These are phyloP conservation scores for Neurospora terricola DNA, from an alignment of 495 filamentous ascomycete species.

Conservation along the genomic window DNA sequence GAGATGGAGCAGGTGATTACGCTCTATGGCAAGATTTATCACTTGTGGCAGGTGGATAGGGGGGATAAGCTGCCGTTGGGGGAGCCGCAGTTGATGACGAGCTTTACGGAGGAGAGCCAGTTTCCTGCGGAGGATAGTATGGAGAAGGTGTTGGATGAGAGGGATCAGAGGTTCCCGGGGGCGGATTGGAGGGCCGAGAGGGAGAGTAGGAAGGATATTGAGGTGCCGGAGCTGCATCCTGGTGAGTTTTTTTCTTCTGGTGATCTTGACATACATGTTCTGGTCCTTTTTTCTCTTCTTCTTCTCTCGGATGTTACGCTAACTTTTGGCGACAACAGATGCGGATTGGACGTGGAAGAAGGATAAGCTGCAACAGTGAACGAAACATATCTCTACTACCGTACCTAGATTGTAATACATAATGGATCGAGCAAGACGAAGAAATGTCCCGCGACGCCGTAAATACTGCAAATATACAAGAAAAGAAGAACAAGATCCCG, in stretches of 20 bases:
- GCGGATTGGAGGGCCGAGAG: slow-evolving; percentile 51
- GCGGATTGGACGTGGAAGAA: slow-evolving; percentile 13
- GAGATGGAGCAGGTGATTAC: slow-evolving; percentile 67
- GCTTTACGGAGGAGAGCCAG: slow-evolving; percentile 51
- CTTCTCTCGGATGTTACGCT: background rate
- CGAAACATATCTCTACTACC: background rate
- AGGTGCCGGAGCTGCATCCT: slow-evolving; percentile 48
- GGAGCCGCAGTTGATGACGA: slow-evolving; percentile 67
- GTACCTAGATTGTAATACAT: background rate
- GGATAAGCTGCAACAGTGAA: background rate
- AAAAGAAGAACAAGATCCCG: background rate
- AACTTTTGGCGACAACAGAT: background rate
- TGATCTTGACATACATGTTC: background rate
- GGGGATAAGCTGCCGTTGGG: slow-evolving; percentile 69
- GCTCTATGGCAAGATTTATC: slow-evolving; percentile 85
- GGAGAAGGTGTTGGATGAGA: slow-evolving; percentile 47
- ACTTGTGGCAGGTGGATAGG: slow-evolving; percentile 80
- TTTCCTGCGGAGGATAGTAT: slow-evolving; percentile 41
- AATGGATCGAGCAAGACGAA: background rate
- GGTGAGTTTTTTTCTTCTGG: slow-evolving; percentile 18
- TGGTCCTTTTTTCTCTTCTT: background rate
- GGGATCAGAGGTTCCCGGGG: slow-evolving; percentile 55
- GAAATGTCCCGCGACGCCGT: background rate
- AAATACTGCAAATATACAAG: background rate
- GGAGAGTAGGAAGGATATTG: slow-evolving; percentile 51